Evolutionary conservation across 1,284 basidiomycete genomes (phyloP).

Genomic region (Ustilago esculenta): DNA sequence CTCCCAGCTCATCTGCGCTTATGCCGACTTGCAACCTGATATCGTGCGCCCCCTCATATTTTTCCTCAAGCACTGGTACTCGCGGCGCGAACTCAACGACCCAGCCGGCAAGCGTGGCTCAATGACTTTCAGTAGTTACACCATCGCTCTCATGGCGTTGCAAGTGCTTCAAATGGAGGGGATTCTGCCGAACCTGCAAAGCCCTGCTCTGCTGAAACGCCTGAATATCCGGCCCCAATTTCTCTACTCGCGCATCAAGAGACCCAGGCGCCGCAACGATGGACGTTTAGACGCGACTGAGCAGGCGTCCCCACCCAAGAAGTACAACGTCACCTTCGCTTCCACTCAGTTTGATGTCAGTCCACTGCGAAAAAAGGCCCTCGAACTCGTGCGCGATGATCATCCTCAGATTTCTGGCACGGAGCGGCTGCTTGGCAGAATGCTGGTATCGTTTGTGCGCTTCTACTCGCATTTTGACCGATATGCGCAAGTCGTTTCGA

Average conservation of each 20-base stretch:
- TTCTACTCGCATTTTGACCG: constrained; percentile 26
- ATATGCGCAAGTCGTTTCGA: constrained; percentile 22
- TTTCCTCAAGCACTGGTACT: constrained; percentile 58
- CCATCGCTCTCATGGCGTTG: constrained; percentile 59
- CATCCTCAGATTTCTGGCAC: not conserved
- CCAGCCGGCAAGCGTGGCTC: constrained; percentile 45
- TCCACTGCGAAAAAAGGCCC: too few species aligned
- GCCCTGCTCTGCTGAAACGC: constrained; percentile 44
- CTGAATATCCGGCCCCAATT: constrained; percentile 22
- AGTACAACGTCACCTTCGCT: constrained; percentile 41
- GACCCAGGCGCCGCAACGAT: constrained; percentile 22
- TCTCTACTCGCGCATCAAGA: constrained; percentile 46
- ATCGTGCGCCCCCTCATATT: constrained; percentile 54
- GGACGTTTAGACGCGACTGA: not conserved
- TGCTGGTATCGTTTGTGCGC: constrained; percentile 24
- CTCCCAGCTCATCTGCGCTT: constrained; percentile 49
- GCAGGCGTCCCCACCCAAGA: constrained; percentile 7
- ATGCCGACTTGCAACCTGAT: constrained; percentile 49
- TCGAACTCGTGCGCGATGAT: not conserved
- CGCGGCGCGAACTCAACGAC: constrained; percentile 52
- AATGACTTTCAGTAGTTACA: constrained; percentile 55
- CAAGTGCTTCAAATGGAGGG: constrained; percentile 62
- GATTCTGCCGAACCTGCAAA: constrained; percentile 66
- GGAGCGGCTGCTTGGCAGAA: constrained; percentile 31
- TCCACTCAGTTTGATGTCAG: not conserved